Base-by-base conservation (phyloP, 2,329 filamentous ascomycete genomes). In the Cladosporium sp. region DNA sequence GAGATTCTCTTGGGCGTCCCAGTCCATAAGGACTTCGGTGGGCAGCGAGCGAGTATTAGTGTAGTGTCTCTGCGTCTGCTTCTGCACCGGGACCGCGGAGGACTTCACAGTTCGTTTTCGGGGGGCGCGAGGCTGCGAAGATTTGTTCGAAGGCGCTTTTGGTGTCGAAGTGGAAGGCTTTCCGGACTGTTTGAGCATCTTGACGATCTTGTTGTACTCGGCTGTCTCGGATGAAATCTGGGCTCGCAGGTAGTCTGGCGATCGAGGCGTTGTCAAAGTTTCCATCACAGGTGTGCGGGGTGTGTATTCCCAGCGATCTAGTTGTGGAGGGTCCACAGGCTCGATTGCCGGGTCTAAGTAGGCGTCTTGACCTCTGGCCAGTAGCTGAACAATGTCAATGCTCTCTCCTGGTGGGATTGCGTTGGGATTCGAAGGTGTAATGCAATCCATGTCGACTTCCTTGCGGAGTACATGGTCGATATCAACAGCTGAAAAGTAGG, bases 371-470 rank as follows among this genome's bases (percentile, higher is more conserved):
- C 91, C 91, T 76, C 91, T 95, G 0, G 84, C 84, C 2, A 99
- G 85, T 0, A 99, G 84, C n/a, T 88, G 78, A 2, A 79, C 75
- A 64, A 99, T 97, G 75, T 97, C 93, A 10, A 99, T 78, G 67
- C 88, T 93, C 79, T 98, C 93, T 40, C 96, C 95, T 1, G 88
- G 90, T 0, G 91, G 85, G 50, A 99, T 98, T 33, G 89, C 84
- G 0, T 85, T 84, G 0, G 86, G 85, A 77, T 99, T 91, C 52
- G 91, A 95, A 0, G 95, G 95, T 0, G 95, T 99, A 52, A 98
- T 80, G 76, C 95, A 99, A 74, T 97, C 91, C 92, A 99, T 96
- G 77, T 99, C 91, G 4, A 99, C 96, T 78, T 99, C 95, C 77
- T 99, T 99, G 61, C 95, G 87, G n/a, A 99, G 83, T 3, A 99